These are phyloP conservation scores for Helicostylum pulchrum DNA, from an alignment of 192 early-diverging fungal species.

Conservation along the genomic window DNA sequence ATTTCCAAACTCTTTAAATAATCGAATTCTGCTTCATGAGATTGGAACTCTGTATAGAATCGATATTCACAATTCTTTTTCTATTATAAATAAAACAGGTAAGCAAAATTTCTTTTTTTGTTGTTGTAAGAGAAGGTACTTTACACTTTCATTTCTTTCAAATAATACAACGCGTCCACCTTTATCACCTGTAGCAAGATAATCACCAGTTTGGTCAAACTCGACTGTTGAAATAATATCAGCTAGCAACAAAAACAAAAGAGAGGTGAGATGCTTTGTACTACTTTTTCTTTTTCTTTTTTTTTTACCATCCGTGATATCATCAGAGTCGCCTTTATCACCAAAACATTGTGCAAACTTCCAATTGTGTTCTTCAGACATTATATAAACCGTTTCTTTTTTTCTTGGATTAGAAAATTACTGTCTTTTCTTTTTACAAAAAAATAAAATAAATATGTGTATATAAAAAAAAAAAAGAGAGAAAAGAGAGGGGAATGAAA, in stretches of 20 bases:
- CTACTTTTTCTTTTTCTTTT: neutral
- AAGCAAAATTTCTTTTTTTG: no score
- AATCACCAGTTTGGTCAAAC: constrained; percentile 88
- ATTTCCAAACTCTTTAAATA: constrained; percentile 94
- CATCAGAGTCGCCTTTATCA: constrained; percentile 91
- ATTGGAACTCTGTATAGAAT: constrained; percentile 95
- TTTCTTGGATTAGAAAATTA: no score
- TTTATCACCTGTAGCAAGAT: constrained; percentile 88
- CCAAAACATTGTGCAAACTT: constrained; percentile 95
- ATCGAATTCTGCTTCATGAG: constrained; percentile 95
- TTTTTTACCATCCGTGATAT: constrained; percentile 86
- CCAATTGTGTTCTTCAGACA: constrained; percentile 52
- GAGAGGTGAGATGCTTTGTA: neutral
- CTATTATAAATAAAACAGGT: constrained; percentile 41
- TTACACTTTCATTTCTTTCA: constrained; percentile 85
- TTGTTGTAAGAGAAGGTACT: constrained; percentile 32
- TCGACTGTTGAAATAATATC: constrained; percentile 95
- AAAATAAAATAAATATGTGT: neutral
- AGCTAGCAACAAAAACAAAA: constrained; percentile 48
- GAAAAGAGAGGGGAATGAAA: neutral
- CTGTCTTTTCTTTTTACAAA: no score
- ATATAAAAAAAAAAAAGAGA: constrained; percentile 1
- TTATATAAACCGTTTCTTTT: neutral
- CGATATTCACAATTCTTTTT: constrained; percentile 96
- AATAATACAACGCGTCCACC: constrained; percentile 91